Evolutionary conservation across 2,329 filamentous ascomycete genomes (phyloP).

Genomic region (Aureobasidium sp.): DNA sequence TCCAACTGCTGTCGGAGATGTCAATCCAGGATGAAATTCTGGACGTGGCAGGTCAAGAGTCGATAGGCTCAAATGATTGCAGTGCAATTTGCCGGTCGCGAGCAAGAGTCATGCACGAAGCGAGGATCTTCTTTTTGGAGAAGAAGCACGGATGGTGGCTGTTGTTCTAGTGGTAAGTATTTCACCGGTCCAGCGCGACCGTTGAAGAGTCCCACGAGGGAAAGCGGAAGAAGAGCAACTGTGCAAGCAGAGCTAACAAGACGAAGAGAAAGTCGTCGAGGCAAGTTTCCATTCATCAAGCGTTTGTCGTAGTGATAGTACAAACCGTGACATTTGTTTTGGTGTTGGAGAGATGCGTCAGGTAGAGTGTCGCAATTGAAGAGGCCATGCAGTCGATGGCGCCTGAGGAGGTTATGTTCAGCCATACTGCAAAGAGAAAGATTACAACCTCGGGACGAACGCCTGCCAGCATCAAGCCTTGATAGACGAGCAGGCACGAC

Average conservation of each 20-base stretch:
- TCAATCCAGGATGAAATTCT: no score
- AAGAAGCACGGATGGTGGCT: constrained; percentile 14
- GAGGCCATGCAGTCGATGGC: neutral
- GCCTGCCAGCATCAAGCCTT: neutral
- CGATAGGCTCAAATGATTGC: neutral
- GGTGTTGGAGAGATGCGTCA: neutral
- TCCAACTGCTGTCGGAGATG: no score
- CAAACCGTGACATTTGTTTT: neutral
- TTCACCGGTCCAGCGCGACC: constrained; percentile 4
- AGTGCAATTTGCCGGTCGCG: constrained; percentile 12
- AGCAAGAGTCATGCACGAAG: constrained; percentile 15
- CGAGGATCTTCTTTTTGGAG: constrained; percentile 3
- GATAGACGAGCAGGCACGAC: neutral
- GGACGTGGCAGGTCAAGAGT: no score
- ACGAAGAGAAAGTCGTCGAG: neutral
- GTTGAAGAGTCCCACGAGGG: constrained; percentile 1
- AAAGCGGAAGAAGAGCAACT: neutral
- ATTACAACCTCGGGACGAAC: neutral
- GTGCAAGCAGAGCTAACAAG: neutral
- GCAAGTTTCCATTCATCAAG: neutral
- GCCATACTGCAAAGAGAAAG: neutral
- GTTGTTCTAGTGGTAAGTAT: constrained; percentile 16
- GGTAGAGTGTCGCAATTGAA: neutral
- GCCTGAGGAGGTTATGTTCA: neutral
- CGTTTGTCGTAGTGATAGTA: neutral